Evolutionary conservation across 2,329 filamentous ascomycete species (phyloP).

Genomic region (Pseudopyricularia javanii): DNA sequence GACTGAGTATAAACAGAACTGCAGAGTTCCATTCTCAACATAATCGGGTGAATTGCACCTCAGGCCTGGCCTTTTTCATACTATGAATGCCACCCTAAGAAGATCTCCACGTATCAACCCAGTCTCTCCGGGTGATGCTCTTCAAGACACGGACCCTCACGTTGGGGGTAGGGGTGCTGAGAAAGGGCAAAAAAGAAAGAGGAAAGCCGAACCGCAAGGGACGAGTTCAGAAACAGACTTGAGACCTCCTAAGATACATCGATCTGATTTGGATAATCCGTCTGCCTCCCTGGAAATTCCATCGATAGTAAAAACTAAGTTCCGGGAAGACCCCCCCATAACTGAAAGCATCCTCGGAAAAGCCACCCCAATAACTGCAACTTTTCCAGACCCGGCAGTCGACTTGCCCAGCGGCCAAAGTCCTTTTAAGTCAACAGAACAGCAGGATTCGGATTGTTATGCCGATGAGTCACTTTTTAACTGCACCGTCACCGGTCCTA

Average conservation of each 20-base stretch:
- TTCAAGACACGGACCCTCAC: background rate
- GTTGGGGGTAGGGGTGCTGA: background rate
- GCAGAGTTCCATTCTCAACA: background rate
- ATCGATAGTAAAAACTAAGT: background rate
- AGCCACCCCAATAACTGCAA: background rate
- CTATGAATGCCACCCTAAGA: background rate
- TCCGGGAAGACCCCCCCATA: background rate
- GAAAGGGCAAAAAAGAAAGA: background rate
- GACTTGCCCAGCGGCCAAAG: background rate
- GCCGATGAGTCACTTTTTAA: background rate
- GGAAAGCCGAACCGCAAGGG: background rate
- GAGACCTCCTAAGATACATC: background rate
- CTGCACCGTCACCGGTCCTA: background rate
- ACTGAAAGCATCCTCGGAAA: background rate
- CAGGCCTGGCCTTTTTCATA: background rate
- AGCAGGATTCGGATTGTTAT: background rate
- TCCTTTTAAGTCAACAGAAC: background rate
- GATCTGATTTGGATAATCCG: background rate
- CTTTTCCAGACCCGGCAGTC: background rate
- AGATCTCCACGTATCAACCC: background rate
- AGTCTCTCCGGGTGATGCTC: background rate
- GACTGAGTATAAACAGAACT: background rate
- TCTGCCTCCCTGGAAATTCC: background rate
- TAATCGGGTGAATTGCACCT: background rate
- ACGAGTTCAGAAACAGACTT: background rate